These are phyloP conservation scores for Saccharomycopsis amapae DNA, from an alignment of 805 yeast genomes.

Conservation along the genomic window DNA sequence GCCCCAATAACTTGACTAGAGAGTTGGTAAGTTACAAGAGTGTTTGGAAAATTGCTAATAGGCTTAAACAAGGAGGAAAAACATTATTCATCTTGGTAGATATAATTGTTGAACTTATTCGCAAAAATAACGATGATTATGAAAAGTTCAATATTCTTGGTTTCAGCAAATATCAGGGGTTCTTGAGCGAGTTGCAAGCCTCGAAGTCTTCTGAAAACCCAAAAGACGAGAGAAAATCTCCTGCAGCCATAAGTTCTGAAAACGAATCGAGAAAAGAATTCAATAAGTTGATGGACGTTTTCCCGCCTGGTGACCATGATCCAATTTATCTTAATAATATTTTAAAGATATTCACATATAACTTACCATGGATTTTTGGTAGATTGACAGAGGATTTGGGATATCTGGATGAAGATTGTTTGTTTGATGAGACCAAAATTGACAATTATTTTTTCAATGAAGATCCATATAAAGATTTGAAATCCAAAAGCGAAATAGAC, in stretches of 20 bases:
- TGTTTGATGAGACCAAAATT: constrained; percentile 7
- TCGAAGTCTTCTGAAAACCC: too few relatives aligned
- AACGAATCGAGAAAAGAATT: constrained; percentile 3
- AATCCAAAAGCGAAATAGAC: neutral
- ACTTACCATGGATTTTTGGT: constrained; percentile 55
- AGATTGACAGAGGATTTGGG: constrained; percentile 32
- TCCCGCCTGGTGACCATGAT: constrained; percentile 92
- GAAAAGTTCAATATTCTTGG: constrained; percentile 54
- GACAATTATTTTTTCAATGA: constrained; percentile 14
- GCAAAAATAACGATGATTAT: constrained; percentile 94
- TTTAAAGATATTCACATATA: constrained; percentile 66
- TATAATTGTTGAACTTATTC: constrained; percentile 83
- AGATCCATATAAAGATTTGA: constrained; percentile 7
- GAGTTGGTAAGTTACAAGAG: constrained; percentile 75
- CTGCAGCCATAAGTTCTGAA: neutral
- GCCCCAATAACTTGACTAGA: constrained; percentile 91
- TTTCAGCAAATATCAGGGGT: constrained; percentile 11
- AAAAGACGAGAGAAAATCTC: neutral
- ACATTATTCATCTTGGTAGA: constrained; percentile 93
- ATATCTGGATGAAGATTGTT: constrained; percentile 4
- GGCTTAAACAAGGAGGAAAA: constrained; percentile 78
- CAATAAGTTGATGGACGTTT: constrained; percentile 50
- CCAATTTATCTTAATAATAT: constrained; percentile 87
- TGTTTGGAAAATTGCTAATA: constrained; percentile 57
- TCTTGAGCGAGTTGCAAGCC: neutral